A percentile compares a stretch with the other conserved stretches of the same genome.
phyloP scores from a whole-genome alignment of 78 protist species.

The Trichosphaerium sp. region DNA sequence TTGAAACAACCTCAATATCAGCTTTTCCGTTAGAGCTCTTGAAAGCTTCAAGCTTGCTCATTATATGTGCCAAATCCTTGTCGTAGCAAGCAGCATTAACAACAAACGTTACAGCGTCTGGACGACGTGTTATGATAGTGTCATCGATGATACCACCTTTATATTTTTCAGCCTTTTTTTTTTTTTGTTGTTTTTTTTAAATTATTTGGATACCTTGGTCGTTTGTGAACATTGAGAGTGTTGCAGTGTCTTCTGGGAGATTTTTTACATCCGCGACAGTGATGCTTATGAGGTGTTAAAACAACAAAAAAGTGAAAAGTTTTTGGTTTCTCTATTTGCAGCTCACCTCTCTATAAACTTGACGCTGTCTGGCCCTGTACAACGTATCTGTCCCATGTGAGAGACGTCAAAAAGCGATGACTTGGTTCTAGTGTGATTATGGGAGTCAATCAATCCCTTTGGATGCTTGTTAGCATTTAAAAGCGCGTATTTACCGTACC shows the following conservation, averaged over 20 bases:
- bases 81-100: slow-evolving; percentile 90
- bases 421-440: slow-evolving; percentile 48
- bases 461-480: too few species aligned
- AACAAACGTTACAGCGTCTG: slow-evolving; percentile 68
- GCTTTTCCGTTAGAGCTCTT: slow-evolving; percentile 7
- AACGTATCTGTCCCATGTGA: slow-evolving; percentile 87
- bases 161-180: too few species aligned
- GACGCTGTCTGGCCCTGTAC: neutral
- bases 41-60: slow-evolving; percentile 18
- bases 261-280: slow-evolving; percentile 50
- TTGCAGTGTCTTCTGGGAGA: slow-evolving; percentile 3
- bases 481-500: too few species aligned
- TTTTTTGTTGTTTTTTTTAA: too few species aligned
- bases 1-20: slow-evolving; percentile 17
- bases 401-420: slow-evolving; percentile 87
- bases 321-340: neutral
- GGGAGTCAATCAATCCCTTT: slow-evolving; percentile 38
- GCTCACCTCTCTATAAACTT: neutral
- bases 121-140: slow-evolving; percentile 61
- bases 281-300: slow-evolving; percentile 11
- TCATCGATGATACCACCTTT: slow-evolving; percentile 95
- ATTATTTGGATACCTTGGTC: slow-evolving; percentile 21
- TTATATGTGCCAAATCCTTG: slow-evolving; percentile 74
- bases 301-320: neutral
- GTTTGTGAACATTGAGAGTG: slow-evolving; percentile 52